phyloP scores from a whole-genome alignment of 2,329 filamentous ascomycete genomes.

The Aureobasidium leucospermi region DNA sequence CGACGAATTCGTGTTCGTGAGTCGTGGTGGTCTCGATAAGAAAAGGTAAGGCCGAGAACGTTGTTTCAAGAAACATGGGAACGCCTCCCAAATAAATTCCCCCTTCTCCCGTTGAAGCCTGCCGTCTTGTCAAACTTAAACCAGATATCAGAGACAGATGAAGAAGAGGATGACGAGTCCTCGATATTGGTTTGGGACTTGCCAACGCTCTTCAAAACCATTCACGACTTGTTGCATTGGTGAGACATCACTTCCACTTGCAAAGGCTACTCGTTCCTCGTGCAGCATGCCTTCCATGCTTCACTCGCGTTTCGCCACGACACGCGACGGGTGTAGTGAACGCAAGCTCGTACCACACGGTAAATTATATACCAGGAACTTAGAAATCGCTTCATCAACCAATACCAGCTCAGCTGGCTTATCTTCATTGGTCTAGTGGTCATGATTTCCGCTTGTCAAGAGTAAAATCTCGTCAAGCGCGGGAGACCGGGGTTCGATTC shows the following conservation, averaged over 20 bases:
- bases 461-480: conserved; percentile 17
- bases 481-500: conserved; percentile 29
- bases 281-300: too few relatives aligned
- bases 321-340: too few relatives aligned
- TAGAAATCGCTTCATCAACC: neutral
- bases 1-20: neutral
- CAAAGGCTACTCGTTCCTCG: too few relatives aligned
- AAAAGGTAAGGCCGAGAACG: conserved; percentile 2
- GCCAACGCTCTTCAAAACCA: neutral
- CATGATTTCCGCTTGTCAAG: conserved; percentile 14
- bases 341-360: too few relatives aligned
- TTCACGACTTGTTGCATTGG: too few relatives aligned
- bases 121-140: neutral
- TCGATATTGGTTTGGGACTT: neutral
- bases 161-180: neutral
- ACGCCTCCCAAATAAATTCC: neutral
- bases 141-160: neutral
- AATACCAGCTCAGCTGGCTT: conserved; percentile 8
- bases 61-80: neutral
- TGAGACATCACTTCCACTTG: too few relatives aligned
- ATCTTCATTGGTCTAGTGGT: conserved; percentile 15
- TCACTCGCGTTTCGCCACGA: too few relatives aligned
- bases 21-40: neutral
- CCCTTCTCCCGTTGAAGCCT: neutral
- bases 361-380: too few relatives aligned